Conservation (phyloP, 345 rosid genomes). For the Citrus mangshanensis region DNA sequence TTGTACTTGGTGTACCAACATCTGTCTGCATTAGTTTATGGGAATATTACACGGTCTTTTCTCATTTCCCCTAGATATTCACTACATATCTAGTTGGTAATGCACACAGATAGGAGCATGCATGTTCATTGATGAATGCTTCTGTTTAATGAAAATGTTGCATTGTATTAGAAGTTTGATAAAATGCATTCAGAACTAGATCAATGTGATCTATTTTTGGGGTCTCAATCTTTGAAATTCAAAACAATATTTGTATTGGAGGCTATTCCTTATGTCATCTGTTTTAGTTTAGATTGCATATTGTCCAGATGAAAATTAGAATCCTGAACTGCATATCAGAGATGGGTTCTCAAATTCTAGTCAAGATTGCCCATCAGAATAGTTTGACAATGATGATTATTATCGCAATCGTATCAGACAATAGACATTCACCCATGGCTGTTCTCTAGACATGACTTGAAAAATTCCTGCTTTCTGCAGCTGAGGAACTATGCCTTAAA, state of each 20-base stretch:
- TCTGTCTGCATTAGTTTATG: neutral
- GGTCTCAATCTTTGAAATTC: neutral
- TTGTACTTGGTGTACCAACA: neutral
- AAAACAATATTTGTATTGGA: neutral
- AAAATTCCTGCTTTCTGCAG: conserved; percentile 29
- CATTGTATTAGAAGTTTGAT: neutral
- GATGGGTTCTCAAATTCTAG: neutral
- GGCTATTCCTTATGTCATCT: neutral
- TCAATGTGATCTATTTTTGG: neutral
- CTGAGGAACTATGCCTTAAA: conserved; percentile 44
- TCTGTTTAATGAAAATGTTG: neutral
- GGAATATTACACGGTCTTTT: neutral
- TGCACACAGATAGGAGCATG: neutral
- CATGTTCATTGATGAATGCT: neutral
- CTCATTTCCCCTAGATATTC: neutral
- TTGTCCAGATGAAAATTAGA: neutral
- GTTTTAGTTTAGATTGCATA: neutral
- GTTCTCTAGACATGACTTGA: neutral
- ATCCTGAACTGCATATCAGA: neutral
- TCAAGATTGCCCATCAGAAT: neutral
- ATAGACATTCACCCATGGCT: neutral
- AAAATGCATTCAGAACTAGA: neutral
- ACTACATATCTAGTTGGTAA: neutral
- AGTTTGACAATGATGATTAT: neutral
- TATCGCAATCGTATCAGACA: neutral